phyloP scores from a whole-genome alignment of 108 stramenopile species.

The Stephanodiscus triporus region DNA sequence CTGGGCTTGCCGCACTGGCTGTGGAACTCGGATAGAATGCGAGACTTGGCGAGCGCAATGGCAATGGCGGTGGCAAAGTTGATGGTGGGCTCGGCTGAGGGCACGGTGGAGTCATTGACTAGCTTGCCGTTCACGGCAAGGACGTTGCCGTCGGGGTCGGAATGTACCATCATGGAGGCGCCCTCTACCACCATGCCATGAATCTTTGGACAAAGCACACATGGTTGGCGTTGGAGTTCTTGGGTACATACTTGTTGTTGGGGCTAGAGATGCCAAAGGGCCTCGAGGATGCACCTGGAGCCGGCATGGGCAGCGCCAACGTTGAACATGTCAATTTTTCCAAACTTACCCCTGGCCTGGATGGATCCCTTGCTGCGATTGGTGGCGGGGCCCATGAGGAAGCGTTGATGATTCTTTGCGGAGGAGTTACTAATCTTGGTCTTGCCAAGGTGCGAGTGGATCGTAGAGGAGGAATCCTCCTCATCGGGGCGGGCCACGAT shows the following conservation, averaged over 20 bases:
- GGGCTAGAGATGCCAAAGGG: background rate
- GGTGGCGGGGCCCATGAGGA: background rate
- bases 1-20: background rate
- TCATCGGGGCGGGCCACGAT: background rate
- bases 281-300: background rate
- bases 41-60: background rate
- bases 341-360: background rate
- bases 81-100: conserved; percentile 4
- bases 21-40: background rate
- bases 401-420: background rate
- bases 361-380: background rate
- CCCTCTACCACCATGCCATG: conserved; percentile 10
- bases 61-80: background rate
- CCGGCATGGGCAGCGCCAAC: background rate
- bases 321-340: background rate
- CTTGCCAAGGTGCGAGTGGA: background rate
- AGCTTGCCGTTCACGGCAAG: background rate
- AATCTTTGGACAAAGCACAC: background rate
- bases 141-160: background rate
- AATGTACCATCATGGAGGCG: background rate
- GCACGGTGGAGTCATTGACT: background rate
- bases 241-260: background rate
- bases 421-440: no score
- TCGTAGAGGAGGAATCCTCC: background rate
- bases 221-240: background rate